These are phyloP conservation scores for Pistacia atlantica DNA, from an alignment of 345 rosid genomes.

Conservation along the genomic window DNA sequence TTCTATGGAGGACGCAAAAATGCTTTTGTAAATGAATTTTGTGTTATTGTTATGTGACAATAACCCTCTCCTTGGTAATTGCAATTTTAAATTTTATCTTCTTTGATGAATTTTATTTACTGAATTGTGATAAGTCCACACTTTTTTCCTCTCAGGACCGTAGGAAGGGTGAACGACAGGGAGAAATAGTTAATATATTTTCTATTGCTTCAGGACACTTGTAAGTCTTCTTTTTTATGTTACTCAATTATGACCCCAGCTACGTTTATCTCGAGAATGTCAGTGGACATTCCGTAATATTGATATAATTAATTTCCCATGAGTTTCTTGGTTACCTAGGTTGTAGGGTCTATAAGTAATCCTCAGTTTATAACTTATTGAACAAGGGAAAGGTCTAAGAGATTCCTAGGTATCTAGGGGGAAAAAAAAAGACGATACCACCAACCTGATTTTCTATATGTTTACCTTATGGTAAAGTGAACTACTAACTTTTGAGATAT, in stretches of 20 bases:
- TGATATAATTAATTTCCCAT: neutral
- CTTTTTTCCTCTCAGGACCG: conserved; percentile 48
- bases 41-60: neutral
- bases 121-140: conserved; percentile 11
- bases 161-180: conserved; percentile 70
- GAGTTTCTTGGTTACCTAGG: no score
- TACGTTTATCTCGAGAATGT: neutral
- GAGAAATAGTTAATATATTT: conserved; percentile 83
- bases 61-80: neutral
- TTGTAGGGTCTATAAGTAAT: no score
- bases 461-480: neutral
- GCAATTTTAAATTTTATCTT: neutral
- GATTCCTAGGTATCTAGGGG: no score
- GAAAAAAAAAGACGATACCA: neutral
- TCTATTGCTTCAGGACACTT: conserved; percentile 98
- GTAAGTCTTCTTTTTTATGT: conserved; percentile 53
- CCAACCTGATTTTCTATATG: neutral
- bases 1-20: neutral
- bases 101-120: neutral
- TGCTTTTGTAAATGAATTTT: neutral
- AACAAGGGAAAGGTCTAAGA: no score
- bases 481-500: no score
- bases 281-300: neutral
- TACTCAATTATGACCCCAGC: conserved; percentile 9
- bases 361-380: no score